Evolutionary conservation across 371 early-diverging fungal species (phyloP).

Genomic region (Mucor indicus): DNA sequence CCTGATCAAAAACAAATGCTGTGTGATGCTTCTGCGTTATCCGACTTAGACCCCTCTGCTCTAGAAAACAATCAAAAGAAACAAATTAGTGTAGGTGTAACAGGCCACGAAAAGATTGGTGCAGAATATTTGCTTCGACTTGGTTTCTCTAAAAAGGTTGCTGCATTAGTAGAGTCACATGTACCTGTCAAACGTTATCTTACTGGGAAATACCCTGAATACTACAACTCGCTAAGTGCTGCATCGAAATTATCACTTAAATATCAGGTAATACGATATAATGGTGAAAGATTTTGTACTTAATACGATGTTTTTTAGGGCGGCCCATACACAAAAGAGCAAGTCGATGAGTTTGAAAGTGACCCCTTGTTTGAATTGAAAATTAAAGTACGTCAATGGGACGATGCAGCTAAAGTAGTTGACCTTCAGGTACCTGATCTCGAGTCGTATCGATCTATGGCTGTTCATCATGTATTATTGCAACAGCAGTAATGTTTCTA

Average conservation of each 20-base stretch:
- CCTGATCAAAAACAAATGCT: constrained; percentile 47
- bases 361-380: constrained; percentile 49
- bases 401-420: constrained; percentile 49
- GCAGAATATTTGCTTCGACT: constrained; percentile 45
- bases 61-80: background rate
- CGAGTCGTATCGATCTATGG: constrained; percentile 42
- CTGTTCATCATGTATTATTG: constrained; percentile 27
- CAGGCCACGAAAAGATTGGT: constrained; percentile 51
- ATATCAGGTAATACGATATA: constrained; percentile 53
- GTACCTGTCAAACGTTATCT: constrained; percentile 55
- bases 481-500: too few species aligned
- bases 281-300: too few species aligned
- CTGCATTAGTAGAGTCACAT: constrained; percentile 50
- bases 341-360: constrained; percentile 40
- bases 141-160: constrained; percentile 51
- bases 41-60: constrained; percentile 20
- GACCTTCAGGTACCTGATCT: constrained; percentile 39
- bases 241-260: constrained; percentile 53
- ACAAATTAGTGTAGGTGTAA: constrained; percentile 39
- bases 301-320: too few species aligned
- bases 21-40: constrained; percentile 28
- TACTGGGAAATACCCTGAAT: constrained; percentile 40
- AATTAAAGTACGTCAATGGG: constrained; percentile 53
- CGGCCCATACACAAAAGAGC: constrained; percentile 40
- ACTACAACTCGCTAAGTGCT: constrained; percentile 41